Evolutionary conservation across 768 basidiomycete genomes (phyloP), one percentile per base, ranked within the genome.

Genomic region (Leccinellum rugosiceps): DNA sequence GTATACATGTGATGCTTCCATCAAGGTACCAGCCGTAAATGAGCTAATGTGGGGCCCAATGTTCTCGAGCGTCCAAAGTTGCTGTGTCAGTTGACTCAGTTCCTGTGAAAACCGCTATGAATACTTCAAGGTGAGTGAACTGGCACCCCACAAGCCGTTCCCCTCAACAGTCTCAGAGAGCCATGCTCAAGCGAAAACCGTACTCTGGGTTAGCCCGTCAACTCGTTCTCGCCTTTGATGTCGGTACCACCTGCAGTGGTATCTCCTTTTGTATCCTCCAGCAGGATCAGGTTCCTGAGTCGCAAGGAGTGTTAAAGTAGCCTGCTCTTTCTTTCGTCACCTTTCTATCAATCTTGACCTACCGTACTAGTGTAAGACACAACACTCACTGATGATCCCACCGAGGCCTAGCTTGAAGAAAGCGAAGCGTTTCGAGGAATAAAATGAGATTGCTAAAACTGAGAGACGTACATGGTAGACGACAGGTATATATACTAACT

Each of bases 181-280:
- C 23, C n/a, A 74, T 74, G 74, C 52, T 66, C 11, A 46, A 65
- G 14, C 67, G 74, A 53, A 51, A 71, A 13, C 65, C 68, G 6
- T 80, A 75, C 57, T 32, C 58, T 25, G 80, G 79, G 2, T 57
- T 52, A 5, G 46, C 58, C 4, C 65, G 58, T 50, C 69, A 72
- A 52, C 65, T 77, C 6, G 69, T 77, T 17, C 58, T 77, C 14
- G 72, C 72, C 1, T 69, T 77, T 21, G 76, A 77, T 43, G 53
- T 47, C 17, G 46, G 48, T 0, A 49, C 48, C 13, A 49, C 48
- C 30, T 31, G 17, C 48, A 49, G 48, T 49, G 48, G 48, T 7
- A 49, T 49, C 13, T 49, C 48, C 2, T 49, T 30, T 31, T 49
- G 48, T 31, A 49, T 49, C 48, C 30, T 49, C 17, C 48, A 49